Evolutionary conservation across 768 basidiomycete species (phyloP), one percentile per base, ranked within the genome.

Genomic region (Mycena polygramma): DNA sequence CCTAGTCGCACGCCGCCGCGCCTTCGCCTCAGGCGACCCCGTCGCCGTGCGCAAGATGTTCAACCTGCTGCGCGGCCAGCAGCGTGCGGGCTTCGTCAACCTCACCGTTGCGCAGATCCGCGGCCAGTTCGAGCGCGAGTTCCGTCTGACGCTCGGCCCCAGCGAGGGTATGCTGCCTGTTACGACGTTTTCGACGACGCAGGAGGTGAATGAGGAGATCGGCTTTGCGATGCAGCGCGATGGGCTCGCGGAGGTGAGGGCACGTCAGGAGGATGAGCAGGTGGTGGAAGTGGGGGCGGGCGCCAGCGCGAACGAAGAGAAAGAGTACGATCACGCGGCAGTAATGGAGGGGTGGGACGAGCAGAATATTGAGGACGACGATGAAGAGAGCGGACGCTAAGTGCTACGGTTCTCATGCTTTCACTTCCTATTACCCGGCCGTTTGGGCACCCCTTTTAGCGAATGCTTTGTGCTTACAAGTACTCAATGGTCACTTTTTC

Each of bases 1-100:
- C 37, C 53, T 62, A 36, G 13, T 68, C 35, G 66, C 66, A 9
- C 66, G 66, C 35, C 66, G 66, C 59, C 66, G 66, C 52, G 66
- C 59, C 22, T 46, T 68, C 45, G 51, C 58, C 4, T 61, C 66
- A 2, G 59, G 66, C 35, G 58, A 54, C 52, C 35, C 5, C 41
- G n/a, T n/a, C 30, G 66, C 66, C 14, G 59, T 68, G 30, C 2
- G 22, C 35, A 61, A 55, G 17, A 60, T 68, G 58, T 14, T 45
- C 39, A 41, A 45, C 39, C 19, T 67, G 1, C 41, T 67, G 5
- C 7, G 9, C 1, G 0, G 19, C 41, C 20, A 45, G 39, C 58
- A 46, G 30, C 49, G 30, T n/a, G 10, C 14, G 26, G 65, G 57
- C 0, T 0, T 22, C n/a, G 2, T 67, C 7, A 7, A 35, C 17